Conservation (phyloP, 495 filamentous ascomycete genomes). For the Parathielavia appendiculata region DNA sequence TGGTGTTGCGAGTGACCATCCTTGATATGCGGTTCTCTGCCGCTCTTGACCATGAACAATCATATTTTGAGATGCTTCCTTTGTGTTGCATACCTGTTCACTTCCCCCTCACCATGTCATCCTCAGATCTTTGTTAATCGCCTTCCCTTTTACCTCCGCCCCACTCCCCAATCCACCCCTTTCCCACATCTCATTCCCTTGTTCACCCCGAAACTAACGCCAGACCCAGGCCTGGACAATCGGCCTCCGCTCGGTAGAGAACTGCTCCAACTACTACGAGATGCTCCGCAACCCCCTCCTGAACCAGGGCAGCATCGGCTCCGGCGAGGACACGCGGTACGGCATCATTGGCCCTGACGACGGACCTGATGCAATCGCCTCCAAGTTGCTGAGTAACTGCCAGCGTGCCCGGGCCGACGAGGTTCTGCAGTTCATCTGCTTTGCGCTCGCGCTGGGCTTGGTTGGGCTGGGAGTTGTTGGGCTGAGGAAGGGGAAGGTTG, state of each 20-base stretch:
- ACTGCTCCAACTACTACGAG: slow-evolving; percentile 22
- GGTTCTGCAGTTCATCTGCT: slow-evolving; percentile 35
- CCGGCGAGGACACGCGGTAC: slow-evolving; percentile 13
- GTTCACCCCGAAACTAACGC: neutral
- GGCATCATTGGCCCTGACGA: slow-evolving; percentile 13
- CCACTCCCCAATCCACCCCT: no score
- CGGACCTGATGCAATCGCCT: neutral
- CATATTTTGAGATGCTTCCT: no score
- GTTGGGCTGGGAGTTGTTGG: slow-evolving; percentile 20
- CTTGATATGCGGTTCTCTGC: neutral
- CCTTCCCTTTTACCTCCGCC: no score
- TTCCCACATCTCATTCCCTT: no score
- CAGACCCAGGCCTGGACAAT: slow-evolving; percentile 42
- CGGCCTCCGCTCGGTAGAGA: slow-evolving; percentile 35
- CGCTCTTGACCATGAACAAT: no score
- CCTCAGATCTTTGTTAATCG: no score
- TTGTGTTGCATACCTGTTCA: no score
- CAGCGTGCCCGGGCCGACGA: slow-evolving; percentile 33
- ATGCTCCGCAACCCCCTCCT: slow-evolving; percentile 32
- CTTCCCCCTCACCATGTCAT: no score
- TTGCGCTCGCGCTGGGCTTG: slow-evolving; percentile 25
- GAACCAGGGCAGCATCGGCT: slow-evolving; percentile 31
- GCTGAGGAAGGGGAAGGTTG: slow-evolving; percentile 5
- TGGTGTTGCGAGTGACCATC: neutral
- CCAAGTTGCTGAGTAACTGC: slow-evolving; percentile 27